Conservation (phyloP, 2,329 filamentous ascomycete species). For the Talaromyces sp. region DNA sequence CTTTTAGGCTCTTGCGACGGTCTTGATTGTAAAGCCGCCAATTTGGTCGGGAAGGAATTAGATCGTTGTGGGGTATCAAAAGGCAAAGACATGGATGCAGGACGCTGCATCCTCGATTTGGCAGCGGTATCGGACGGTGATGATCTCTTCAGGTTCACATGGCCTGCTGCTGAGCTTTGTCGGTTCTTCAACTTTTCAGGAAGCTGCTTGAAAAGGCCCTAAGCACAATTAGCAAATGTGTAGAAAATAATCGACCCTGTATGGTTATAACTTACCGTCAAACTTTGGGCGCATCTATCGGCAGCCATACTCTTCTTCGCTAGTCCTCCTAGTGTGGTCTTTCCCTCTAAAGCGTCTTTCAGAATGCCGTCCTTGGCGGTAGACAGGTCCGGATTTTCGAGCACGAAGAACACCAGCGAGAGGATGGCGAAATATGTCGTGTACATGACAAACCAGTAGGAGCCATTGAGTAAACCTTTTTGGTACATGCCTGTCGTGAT, state of each 20-base stretch:
- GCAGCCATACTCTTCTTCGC: constrained; percentile 84
- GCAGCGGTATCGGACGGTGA: constrained; percentile 30
- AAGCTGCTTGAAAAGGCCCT: constrained; percentile 80
- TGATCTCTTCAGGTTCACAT: constrained; percentile 50
- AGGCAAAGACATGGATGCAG: constrained; percentile 19
- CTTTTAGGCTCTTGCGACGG: constrained; percentile 25
- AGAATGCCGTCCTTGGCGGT: constrained; percentile 69
- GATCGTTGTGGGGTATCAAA: constrained; percentile 31
- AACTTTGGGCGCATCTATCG: constrained; percentile 73
- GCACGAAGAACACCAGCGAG: constrained; percentile 61
- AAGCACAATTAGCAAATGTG: neutral
- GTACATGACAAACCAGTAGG: constrained; percentile 68
- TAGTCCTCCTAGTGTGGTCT: constrained; percentile 74
- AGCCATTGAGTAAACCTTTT: constrained; percentile 58
- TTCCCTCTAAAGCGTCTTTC: constrained; percentile 79
- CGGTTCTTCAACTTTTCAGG: constrained; percentile 66
- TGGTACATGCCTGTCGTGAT: constrained; percentile 64
- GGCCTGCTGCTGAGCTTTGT: constrained; percentile 43
- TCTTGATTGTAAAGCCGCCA: constrained; percentile 23
- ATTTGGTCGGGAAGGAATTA: constrained; percentile 40
- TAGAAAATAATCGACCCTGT: neutral
- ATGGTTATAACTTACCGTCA: constrained; percentile 58
- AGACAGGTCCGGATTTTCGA: constrained; percentile 61
- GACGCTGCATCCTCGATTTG: constrained; percentile 19
- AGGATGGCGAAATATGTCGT: constrained; percentile 66